Percentiles rank a stretch among this genome's conserved stretches.
Conservation (phyloP, 768 basidiomycete genomes). For the Fomitopsis serialis region DNA sequence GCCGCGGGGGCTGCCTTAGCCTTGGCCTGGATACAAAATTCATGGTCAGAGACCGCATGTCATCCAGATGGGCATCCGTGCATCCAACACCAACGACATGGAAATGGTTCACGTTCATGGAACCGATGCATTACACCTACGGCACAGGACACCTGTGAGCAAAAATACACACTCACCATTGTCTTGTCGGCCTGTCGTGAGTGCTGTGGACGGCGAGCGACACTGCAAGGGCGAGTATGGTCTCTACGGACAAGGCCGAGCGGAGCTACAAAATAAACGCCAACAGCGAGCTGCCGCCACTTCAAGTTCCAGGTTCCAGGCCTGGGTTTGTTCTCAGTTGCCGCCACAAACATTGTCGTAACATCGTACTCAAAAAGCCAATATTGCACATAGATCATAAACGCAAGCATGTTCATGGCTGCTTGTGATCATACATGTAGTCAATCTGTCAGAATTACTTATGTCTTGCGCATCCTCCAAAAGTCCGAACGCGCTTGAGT, state of each 20-base stretch:
- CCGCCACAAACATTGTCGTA: too few relatives aligned
- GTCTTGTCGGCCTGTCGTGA: slow-evolving; percentile 23
- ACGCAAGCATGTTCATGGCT: too few relatives aligned
- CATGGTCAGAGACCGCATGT: slow-evolving; percentile 11
- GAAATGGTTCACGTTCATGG: slow-evolving; percentile 1
- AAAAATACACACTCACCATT: slow-evolving; percentile 24
- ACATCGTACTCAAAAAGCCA: too few relatives aligned
- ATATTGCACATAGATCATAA: too few relatives aligned
- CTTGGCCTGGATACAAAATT: slow-evolving; percentile 28
- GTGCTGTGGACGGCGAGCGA: slow-evolving; percentile 13
- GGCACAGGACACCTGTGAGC: neutral
- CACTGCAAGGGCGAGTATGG: neutral
- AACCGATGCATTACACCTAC: neutral
- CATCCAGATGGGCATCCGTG: slow-evolving; percentile 16
- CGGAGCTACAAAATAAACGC: slow-evolving; percentile 1
- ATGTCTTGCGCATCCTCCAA: too few relatives aligned
- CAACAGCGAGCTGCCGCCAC: too few relatives aligned
- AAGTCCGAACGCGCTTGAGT: too few relatives aligned
- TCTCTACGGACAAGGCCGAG: slow-evolving; percentile 3
- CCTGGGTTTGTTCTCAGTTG: too few relatives aligned
- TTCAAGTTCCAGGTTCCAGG: too few relatives aligned
- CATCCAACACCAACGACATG: slow-evolving; percentile 21
- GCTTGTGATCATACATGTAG: too few relatives aligned
- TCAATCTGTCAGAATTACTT: too few relatives aligned
- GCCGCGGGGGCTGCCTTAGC: slow-evolving; percentile 72